Base-by-base conservation (phyloP, 306 rosid species). In the Canavalia gladiata region DNA sequence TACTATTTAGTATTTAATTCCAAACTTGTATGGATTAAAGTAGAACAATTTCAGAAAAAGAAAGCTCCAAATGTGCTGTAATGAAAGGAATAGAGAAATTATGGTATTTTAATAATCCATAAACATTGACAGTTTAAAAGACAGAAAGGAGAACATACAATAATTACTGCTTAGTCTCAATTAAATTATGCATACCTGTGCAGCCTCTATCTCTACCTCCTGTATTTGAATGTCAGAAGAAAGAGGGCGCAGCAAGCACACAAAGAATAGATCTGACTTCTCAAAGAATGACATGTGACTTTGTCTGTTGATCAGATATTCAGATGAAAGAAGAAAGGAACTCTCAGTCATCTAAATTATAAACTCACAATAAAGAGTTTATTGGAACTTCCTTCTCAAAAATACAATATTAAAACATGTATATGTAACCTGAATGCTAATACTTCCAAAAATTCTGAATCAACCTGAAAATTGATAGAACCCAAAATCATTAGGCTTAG, bases 201-300 rank as follows among this genome's bases (percentile, higher is more conserved):
- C 96, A 65, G 89, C 98, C 69, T 86, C 97, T 77, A 95, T 87
- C 85, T 95, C 98, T 37, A 47, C 2, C 41, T 95, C 98, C 75
- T 95, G 96, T 81, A 45, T 75, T 81, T 88, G 86, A 78, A 93
- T 91, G 80, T 89, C 88, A 50, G 52, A 89, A 70, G 97, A 84
- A 76, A 89, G 86, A 30, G 97, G 93, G 46, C 69, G 91, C 88
- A 91, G 28, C 90, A 91, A 63, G 90, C 99, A 93, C 60, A 93
- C 82, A 50, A 95, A 89, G 88, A 85, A 95, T 49, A 95, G 82
- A 82, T 91, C 92, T 4, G 98, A 93, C 89, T 95, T 95, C 77
- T 88, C 94, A 88, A 87, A 93, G 82, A 95, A 91, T 41, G 88
- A 50, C 86, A 88, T 80, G 82, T 88, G 96, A 66, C 86, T 89